These are phyloP conservation scores for Colletotrichum spinosum DNA, from an alignment of 2,329 filamentous ascomycete species.

Conservation along the genomic window DNA sequence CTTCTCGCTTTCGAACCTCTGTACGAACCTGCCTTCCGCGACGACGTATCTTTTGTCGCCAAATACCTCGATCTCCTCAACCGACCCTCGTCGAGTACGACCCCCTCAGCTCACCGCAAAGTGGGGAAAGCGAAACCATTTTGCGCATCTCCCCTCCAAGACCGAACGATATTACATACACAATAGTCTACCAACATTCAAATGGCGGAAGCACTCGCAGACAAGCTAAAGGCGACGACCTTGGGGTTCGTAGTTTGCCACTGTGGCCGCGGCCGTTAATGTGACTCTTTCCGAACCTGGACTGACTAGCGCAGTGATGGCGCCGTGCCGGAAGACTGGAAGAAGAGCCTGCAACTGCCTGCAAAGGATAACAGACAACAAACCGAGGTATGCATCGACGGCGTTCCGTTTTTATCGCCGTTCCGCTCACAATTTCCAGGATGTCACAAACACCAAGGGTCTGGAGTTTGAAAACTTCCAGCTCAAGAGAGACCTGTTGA, in stretches of 20 bases:
- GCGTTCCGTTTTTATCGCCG: constrained; percentile 6
- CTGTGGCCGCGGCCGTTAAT: neutral
- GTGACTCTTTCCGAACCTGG: constrained; percentile 18
- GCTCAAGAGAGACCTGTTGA: constrained; percentile 93
- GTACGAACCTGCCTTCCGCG: constrained; percentile 1
- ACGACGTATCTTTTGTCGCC: constrained; percentile 20
- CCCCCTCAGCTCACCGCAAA: constrained; percentile 33
- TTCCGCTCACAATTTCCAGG: constrained; percentile 62
- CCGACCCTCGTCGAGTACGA: constrained; percentile 22
- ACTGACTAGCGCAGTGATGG: constrained; percentile 60
- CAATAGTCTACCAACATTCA: constrained; percentile 16
- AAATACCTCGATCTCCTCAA: constrained; percentile 9
- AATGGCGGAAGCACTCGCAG: constrained; percentile 60
- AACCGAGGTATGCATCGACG: constrained; percentile 73
- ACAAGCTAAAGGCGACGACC: constrained; percentile 56
- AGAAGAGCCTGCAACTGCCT: constrained; percentile 77
- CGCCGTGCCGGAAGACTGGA: constrained; percentile 74
- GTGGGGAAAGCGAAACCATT: constrained; percentile 37
- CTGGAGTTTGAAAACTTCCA: constrained; percentile 98
- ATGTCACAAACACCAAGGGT: constrained; percentile 98
- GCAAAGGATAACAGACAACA: constrained; percentile 81
- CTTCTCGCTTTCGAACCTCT: neutral
- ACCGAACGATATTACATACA: constrained; percentile 13
- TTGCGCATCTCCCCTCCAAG: constrained; percentile 27
- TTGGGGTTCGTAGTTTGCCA: constrained; percentile 49